These are phyloP conservation scores for Brettanomyces naardenensis DNA, from an alignment of 805 yeast genomes.

Conservation along the genomic window DNA sequence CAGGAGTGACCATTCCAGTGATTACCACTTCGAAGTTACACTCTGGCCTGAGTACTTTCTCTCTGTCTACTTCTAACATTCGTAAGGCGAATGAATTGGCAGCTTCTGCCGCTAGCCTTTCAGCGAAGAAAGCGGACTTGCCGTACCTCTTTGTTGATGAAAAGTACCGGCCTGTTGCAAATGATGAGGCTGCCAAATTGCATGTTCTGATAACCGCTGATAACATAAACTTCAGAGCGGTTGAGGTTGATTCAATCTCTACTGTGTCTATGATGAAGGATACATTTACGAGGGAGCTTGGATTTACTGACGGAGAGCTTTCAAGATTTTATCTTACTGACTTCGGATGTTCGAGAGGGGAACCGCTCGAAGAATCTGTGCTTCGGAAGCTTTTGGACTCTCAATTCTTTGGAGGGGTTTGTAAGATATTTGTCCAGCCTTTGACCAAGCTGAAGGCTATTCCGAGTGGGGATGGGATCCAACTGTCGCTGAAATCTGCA, in stretches of 20 bases:
- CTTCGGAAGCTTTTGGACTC: constrained; percentile 30
- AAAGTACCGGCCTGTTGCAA: constrained; percentile 31
- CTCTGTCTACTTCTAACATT: constrained; percentile 1
- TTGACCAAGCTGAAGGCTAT: constrained; percentile 1
- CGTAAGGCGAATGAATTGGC: neutral
- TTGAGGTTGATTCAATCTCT: constrained; percentile 29
- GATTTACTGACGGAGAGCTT: constrained; percentile 14
- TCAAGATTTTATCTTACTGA: constrained; percentile 55
- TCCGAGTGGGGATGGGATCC: neutral
- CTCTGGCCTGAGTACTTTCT: constrained; percentile 2
- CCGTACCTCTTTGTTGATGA: constrained; percentile 19
- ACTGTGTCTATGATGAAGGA: constrained; percentile 32
- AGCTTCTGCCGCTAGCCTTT: neutral
- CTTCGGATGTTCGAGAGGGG: constrained; percentile 52
- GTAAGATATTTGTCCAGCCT: constrained; percentile 15
- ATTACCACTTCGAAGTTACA: constrained; percentile 22
- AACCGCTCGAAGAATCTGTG: constrained; percentile 42
- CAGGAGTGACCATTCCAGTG: constrained; percentile 27
- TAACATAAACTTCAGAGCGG: constrained; percentile 43
- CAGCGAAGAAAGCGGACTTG: neutral
- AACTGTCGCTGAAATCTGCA: neutral
- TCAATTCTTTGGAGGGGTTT: constrained; percentile 23
- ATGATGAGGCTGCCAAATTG: constrained; percentile 23
- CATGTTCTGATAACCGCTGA: constrained; percentile 58
- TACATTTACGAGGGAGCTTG: constrained; percentile 29